phyloP scores from a whole-genome alignment of 257 asterid genomes.

The Solanum microdontum region DNA sequence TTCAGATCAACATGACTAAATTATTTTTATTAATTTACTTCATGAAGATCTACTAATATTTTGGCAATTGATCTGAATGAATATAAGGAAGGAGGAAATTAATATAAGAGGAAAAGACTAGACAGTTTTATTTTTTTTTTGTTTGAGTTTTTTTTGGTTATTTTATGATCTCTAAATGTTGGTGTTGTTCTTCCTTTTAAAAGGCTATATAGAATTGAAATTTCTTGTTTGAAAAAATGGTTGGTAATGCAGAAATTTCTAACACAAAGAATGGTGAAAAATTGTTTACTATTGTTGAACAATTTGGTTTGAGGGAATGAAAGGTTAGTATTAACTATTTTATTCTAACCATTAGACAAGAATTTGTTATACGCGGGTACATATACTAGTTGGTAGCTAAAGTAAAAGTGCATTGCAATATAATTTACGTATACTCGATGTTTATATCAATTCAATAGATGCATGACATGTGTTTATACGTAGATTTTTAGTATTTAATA shows the following conservation, averaged over 20 bases:
- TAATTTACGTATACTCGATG: neutral
- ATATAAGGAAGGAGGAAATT: constrained; percentile 8
- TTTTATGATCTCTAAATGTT: neutral
- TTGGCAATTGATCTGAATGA: neutral
- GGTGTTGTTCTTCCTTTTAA: neutral
- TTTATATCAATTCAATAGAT: neutral
- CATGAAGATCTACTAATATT: neutral
- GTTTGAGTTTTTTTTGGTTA: neutral
- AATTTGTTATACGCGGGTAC: neutral
- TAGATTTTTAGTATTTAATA: neutral
- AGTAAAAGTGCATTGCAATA: neutral
- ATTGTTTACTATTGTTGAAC: neutral
- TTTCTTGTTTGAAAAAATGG: neutral
- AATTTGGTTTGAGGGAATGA: neutral
- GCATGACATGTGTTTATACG: neutral
- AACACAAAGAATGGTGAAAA: neutral
- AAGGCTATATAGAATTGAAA: neutral
- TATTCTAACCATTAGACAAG: neutral
- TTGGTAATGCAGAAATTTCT: neutral
- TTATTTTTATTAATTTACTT: neutral
- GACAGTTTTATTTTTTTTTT: neutral
- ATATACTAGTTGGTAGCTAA: neutral
- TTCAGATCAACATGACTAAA: constrained; percentile 9
- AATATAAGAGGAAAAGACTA: neutral
- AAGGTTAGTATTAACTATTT: neutral